Base-by-base conservation (phyloP, 345 rosid genomes). In the Cardamine chenopodiifolia region DNA sequence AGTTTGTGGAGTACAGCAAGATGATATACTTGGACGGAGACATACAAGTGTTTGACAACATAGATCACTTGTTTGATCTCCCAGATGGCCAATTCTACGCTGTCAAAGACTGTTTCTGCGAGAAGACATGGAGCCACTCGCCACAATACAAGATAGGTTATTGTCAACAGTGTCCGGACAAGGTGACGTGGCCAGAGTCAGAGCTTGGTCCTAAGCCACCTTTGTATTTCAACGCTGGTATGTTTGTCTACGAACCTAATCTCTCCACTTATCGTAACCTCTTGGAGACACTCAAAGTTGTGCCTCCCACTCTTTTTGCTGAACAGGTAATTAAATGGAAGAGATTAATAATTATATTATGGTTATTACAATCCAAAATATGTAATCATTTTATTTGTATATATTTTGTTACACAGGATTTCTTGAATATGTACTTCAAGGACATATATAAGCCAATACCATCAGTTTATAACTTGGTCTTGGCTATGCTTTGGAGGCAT, bases 401-500 rank as follows among this genome's bases (percentile, higher is more conserved):
- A 15, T 29, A 6, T 22, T 50, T 14, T 28, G 4, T 47, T 76
- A 48, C 35, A 85, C 42, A 86, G 90, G 97, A 88, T 73, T 87
- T 82, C 54, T 71, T 90, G 81, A 90, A 88, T 78, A 85, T 79
- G 84, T 90, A 62, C 82, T 90, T 88, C 40, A 85, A 73, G 60
- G 88, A 85, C 22, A 81, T 86, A 26, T 87, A 82, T 81, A 84
- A 71, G 80, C 92, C 94, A 0, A 81, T 88, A 52, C 85, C 89
- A 4, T 74, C 72, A 2, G 22, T 26, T 40, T 90, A 88, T 78
- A 90, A 88, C 59, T 87, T 90, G 42, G 89, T 88, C 0, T 28
- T 86, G 73, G 97, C 97, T 44, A 73, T 89, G 97, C 70, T 91
- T 3, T 90, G 97, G 97, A 88, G 92, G 49, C 97, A 89, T 56